These are phyloP conservation scores for Ascochyta viciae-villosae DNA, from an alignment of 2,329 filamentous ascomycete species.

Conservation along the genomic window DNA sequence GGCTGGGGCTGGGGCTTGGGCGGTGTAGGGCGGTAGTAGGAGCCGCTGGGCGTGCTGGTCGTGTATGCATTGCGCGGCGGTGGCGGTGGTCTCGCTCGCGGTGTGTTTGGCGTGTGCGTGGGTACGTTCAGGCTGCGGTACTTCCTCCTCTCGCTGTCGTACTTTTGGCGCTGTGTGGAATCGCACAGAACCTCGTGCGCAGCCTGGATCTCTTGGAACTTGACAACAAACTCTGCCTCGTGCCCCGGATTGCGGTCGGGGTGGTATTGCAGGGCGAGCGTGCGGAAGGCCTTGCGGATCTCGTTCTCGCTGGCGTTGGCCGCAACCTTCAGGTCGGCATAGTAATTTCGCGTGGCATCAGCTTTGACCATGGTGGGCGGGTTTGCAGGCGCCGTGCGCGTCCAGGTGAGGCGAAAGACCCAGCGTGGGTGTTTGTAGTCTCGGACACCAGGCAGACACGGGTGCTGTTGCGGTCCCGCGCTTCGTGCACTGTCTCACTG, in stretches of 20 bases:
- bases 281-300: conserved; percentile 85
- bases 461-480: conserved; percentile 6
- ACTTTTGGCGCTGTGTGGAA: conserved; percentile 63
- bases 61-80: conserved; percentile 54
- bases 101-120: conserved; percentile 50
- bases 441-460: conserved; percentile 29
- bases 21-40: conserved; percentile 43
- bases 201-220: conserved; percentile 86
- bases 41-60: conserved; percentile 43
- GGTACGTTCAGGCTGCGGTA: conserved; percentile 38
- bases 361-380: conserved; percentile 66
- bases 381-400: conserved; percentile 10
- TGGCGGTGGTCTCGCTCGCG: conserved; percentile 51
- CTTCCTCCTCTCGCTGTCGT: conserved; percentile 67
- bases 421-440: conserved; percentile 15
- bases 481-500: conserved; percentile 27
- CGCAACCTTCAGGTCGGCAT: conserved; percentile 79
- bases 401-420: conserved; percentile 1
- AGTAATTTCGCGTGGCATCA: conserved; percentile 78
- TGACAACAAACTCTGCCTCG: conserved; percentile 78
- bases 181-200: conserved; percentile 80
- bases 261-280: conserved; percentile 84
- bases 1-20: conserved; percentile 36
- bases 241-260: conserved; percentile 87
- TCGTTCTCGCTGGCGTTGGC: conserved; percentile 73